A percentile compares a stretch with the other conserved stretches of the same genome.
Evolutionary conservation across 1,284 basidiomycete genomes (phyloP).

Genomic region (Serendipita sp.): DNA sequence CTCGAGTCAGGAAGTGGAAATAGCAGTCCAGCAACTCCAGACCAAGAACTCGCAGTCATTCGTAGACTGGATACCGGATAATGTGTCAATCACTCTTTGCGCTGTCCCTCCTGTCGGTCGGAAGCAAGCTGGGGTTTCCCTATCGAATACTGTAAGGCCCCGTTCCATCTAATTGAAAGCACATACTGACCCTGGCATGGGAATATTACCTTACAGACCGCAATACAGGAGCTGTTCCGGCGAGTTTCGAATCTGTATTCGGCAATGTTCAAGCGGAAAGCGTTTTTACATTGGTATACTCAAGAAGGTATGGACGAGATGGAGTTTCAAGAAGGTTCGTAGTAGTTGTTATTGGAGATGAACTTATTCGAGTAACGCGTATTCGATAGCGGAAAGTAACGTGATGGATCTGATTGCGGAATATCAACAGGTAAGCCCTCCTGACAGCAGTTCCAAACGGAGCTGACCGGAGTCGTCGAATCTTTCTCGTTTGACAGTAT

Average conservation of each 20-base stretch:
- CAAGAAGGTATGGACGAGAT: slow-evolving; percentile 84
- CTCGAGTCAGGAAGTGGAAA: slow-evolving; percentile 59
- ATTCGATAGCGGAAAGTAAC: slow-evolving; percentile 53
- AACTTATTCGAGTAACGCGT: neutral
- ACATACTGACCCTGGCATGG: slow-evolving; percentile 7
- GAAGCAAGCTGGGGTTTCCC: slow-evolving; percentile 59
- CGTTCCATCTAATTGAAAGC: neutral
- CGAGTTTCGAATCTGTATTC: slow-evolving; percentile 68
- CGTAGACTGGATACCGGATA: slow-evolving; percentile 82
- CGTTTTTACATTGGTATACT: slow-evolving; percentile 86
- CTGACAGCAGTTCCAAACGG: neutral
- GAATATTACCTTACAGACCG: slow-evolving; percentile 27
- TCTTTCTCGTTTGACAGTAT: slow-evolving; percentile 29
- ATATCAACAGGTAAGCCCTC: slow-evolving; percentile 45
- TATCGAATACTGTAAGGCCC: slow-evolving; percentile 53
- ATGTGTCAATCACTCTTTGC: slow-evolving; percentile 66
- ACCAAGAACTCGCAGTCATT: slow-evolving; percentile 59
- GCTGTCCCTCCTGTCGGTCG: slow-evolving; percentile 74
- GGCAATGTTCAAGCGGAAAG: slow-evolving; percentile 68
- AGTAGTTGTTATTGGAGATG: slow-evolving; percentile 9
- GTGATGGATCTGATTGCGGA: slow-evolving; percentile 63
- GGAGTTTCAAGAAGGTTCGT: slow-evolving; percentile 67
- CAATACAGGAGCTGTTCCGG: slow-evolving; percentile 84
- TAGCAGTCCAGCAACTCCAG: slow-evolving; percentile 41
- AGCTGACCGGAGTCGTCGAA: slow-evolving; percentile 9